Percentiles rank a stretch among this genome's conserved stretches.
Conservation (phyloP, 139 green algal genomes). For the Chlamydomonas applanata region DNA sequence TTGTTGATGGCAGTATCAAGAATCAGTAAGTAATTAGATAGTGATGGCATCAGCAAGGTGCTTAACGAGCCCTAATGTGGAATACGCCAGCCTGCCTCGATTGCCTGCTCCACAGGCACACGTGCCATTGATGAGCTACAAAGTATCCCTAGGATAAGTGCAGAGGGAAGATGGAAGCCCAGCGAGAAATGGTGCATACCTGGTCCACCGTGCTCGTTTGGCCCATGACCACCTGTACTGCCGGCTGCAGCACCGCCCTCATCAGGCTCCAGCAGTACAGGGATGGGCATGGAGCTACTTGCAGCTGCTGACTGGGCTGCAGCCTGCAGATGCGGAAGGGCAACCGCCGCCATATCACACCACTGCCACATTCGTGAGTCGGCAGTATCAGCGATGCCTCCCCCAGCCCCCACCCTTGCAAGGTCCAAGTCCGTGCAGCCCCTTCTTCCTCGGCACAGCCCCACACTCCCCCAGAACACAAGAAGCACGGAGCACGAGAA, state of each 20-base stretch:
- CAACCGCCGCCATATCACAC: background rate
- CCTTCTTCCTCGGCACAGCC: background rate
- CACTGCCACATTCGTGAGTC: too few relatives aligned
- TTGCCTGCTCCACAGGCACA: too few relatives aligned
- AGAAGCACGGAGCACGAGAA: background rate
- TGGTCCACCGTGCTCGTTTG: background rate
- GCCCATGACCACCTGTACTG: background rate
- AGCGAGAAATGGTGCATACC: too few relatives aligned
- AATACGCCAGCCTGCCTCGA: too few relatives aligned
- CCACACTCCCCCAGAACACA: background rate
- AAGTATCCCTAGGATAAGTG: background rate
- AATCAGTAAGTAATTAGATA: too few relatives aligned
- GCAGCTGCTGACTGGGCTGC: background rate
- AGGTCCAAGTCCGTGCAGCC: background rate
- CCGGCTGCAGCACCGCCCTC: background rate
- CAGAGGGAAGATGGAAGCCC: background rate
- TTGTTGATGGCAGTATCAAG: too few relatives aligned
- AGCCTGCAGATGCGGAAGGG: background rate
- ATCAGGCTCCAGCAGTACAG: background rate
- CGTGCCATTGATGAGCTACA: too few relatives aligned
- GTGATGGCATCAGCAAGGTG: too few relatives aligned
- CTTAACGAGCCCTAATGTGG: too few relatives aligned
- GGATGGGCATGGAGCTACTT: background rate
- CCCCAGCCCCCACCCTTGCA: background rate
- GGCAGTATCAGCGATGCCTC: background rate